Evolutionary conservation across 768 basidiomycete species (phyloP).

Genomic region (Tricholoma terreum): DNA sequence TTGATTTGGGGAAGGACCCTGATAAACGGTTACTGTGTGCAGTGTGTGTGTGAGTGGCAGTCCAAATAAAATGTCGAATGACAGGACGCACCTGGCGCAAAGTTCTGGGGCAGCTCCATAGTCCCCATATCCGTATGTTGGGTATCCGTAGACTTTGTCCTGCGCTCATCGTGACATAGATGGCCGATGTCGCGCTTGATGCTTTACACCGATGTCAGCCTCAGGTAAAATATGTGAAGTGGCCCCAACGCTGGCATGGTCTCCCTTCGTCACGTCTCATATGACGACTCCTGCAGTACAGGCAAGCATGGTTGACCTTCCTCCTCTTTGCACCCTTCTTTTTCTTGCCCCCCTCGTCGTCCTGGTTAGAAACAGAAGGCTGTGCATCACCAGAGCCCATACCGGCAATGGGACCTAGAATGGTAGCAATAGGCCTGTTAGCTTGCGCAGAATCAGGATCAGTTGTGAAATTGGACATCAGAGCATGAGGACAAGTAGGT

Average conservation of each 20-base stretch:
- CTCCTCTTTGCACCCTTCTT: slow-evolving; percentile 63
- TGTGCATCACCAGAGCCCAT: too few species aligned
- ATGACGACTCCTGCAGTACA: slow-evolving; percentile 91
- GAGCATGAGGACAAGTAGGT: too few species aligned
- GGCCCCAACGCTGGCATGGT: slow-evolving; percentile 89
- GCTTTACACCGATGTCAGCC: slow-evolving; percentile 39
- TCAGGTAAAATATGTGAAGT: slow-evolving; percentile 5
- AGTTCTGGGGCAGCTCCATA: slow-evolving; percentile 36
- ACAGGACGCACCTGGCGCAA: slow-evolving; percentile 41
- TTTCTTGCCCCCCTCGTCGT: slow-evolving; percentile 27
- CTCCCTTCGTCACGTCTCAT: slow-evolving; percentile 90
- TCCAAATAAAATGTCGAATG: neutral
- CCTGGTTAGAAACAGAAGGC: too few species aligned
- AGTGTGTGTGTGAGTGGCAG: neutral
- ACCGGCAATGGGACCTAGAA: too few species aligned
- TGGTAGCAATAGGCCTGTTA: too few species aligned
- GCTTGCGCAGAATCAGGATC: too few species aligned
- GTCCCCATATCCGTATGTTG: slow-evolving; percentile 24
- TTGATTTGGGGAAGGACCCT: slow-evolving; percentile 24
- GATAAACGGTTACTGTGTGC: slow-evolving; percentile 36
- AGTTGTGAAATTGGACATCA: too few species aligned
- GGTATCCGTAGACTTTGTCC: slow-evolving; percentile 50
- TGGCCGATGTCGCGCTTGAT: slow-evolving; percentile 97
- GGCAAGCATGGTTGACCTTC: slow-evolving; percentile 90
- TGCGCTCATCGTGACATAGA: slow-evolving; percentile 85